Evolutionary conservation across 208 protist species (phyloP), one percentile per base, ranked within the genome.

Genomic region (Trypanosomatidae sp.): DNA sequence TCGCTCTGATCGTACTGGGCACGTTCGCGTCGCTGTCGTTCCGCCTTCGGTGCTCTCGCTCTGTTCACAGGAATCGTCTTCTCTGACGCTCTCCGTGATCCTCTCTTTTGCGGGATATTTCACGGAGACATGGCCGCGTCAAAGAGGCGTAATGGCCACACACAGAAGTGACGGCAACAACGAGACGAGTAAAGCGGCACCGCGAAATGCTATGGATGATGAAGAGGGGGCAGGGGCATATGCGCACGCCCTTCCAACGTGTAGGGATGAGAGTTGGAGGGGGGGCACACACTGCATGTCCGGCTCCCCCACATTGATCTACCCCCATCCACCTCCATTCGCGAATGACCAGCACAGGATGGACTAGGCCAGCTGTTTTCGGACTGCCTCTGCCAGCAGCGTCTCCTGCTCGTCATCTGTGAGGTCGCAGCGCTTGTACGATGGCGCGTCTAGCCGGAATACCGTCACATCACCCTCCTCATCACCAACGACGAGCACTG

Each of bases 381-480:
- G 75, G 47, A 96, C 85, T 30, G 85, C 84, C 30, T 96, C 90
- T 49, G 87, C 78, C 13, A 96, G 80, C 83, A 83, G 89, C 30
- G 78, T 71, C 77, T 94, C 88, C 83, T 96, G 91, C 60, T 96
- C 89, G 53, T 96, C 89, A 46, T 87, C 88, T n/a, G 81, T 79
- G 56, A 90, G 55, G 47, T 88, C 83, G 56, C 87, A 83, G 3
- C 80, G 79, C 19, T 49, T 73, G 77, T 89, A 96, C 70, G 41
- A 71, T 60, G 19, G 28, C 4, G 71, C 81, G 49, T 84, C 67
- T 22, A 94, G 73, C 9, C 80, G 64, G 30, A 97, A 90, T 22
- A 97, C 91, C 28, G 89, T 90, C 46, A 98, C 92, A 46, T 93
- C 90, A 30, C 96, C 96, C 66, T 91, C 88, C 46, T 94, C 91